phyloP scores from a whole-genome alignment of 1,139 yeast genomes.

The Yamadazyma atlantica region DNA sequence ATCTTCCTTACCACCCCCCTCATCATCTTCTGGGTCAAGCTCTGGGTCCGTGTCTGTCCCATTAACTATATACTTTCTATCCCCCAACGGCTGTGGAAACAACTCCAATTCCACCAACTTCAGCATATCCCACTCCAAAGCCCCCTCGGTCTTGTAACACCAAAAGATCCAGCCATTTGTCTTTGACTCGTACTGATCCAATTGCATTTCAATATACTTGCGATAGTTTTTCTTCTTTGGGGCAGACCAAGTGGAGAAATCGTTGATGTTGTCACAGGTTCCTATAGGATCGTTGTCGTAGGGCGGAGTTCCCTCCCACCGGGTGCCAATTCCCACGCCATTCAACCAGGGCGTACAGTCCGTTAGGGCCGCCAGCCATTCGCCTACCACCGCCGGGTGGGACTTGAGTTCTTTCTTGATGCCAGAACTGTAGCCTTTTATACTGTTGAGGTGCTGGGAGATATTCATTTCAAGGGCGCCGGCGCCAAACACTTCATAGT shows the following conservation, averaged over 20 bases:
- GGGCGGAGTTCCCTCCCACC: slow-evolving; percentile 64
- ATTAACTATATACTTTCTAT: slow-evolving; percentile 40
- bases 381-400: slow-evolving; percentile 82
- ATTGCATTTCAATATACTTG: slow-evolving; percentile 80
- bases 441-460: slow-evolving; percentile 59
- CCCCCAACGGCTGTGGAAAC: slow-evolving; percentile 61
- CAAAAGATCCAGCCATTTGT: slow-evolving; percentile 85
- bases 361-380: slow-evolving; percentile 92
- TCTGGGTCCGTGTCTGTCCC: slow-evolving; percentile 28
- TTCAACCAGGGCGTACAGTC: slow-evolving; percentile 92
- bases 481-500: slow-evolving; percentile 79
- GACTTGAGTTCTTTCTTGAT: slow-evolving; percentile 54
- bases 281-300: slow-evolving; percentile 57
- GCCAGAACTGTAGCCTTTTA: slow-evolving; percentile 61
- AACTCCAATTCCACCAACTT: slow-evolving; percentile 48
- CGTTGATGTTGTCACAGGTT: slow-evolving; percentile 60
- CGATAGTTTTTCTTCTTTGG: slow-evolving; percentile 59
- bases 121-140: slow-evolving; percentile 84
- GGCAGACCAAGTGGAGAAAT: slow-evolving; percentile 59
- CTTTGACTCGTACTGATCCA: slow-evolving; percentile 74
- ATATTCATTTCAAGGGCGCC: slow-evolving; percentile 56
- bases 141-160: slow-evolving; percentile 89
- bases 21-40: slow-evolving; percentile 8
- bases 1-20: slow-evolving; percentile 6
- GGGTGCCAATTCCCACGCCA: slow-evolving; percentile 85